Conservation (phyloP, 441 rosid species). For the Sinapis alba region DNA sequence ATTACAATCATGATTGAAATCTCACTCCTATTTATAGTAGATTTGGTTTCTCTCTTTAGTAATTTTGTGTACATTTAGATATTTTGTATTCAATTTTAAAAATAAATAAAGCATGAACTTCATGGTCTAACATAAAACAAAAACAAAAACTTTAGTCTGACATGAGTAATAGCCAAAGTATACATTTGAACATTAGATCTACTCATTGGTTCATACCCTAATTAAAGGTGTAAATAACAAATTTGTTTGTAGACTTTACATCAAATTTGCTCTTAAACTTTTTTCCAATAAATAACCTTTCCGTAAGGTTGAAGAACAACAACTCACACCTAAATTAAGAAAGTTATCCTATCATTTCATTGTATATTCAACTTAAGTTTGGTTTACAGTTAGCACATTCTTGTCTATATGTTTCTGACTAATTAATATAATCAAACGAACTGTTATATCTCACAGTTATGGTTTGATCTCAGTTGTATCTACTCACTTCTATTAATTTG, state of each 20-base stretch:
- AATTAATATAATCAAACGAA: background rate
- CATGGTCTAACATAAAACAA: background rate
- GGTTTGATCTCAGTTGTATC: background rate
- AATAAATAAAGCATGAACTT: slow-evolving; percentile 7
- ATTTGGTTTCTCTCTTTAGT: slow-evolving; percentile 28
- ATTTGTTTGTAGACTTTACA: background rate
- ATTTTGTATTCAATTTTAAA: background rate
- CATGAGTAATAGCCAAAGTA: background rate
- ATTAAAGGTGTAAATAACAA: background rate
- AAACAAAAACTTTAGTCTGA: background rate
- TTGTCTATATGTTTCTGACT: background rate
- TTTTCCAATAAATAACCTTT: background rate
- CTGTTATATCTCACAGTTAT: slow-evolving; percentile 7
- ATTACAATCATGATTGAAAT: slow-evolving; percentile 18
- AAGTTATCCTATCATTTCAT: background rate
- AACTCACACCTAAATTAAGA: background rate
- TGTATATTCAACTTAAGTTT: background rate
- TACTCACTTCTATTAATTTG: background rate
- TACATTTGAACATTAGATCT: slow-evolving; percentile 2
- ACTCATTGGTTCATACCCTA: background rate
- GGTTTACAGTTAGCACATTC: background rate
- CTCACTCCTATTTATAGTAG: slow-evolving; percentile 29
- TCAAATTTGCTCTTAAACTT: background rate
- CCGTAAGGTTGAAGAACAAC: background rate
- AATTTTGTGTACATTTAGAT: slow-evolving; percentile 19